Percentiles rank a stretch among this genome's conserved stretches.
Evolutionary conservation across 192 early-diverging fungal genomes (phyloP).

Genomic region (Coemansia aciculifera): DNA sequence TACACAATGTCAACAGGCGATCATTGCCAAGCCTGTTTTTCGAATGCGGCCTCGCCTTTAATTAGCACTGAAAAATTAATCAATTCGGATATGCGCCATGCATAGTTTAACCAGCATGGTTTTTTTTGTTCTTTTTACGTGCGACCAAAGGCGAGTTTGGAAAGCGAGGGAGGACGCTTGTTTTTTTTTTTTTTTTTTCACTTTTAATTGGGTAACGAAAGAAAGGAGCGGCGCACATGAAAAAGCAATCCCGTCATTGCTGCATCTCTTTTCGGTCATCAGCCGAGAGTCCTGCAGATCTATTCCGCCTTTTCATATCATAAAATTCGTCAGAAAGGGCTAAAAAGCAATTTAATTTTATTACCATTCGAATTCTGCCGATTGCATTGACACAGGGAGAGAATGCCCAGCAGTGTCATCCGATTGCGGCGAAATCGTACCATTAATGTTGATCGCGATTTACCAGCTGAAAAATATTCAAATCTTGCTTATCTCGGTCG

Average conservation of each 20-base stretch:
- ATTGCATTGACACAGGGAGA: not conserved
- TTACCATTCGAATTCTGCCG: constrained; percentile 2
- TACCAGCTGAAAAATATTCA: not conserved
- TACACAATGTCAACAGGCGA: not conserved
- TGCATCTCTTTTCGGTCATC: not conserved
- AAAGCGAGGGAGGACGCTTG: not conserved
- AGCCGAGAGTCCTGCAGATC: constrained; percentile 6
- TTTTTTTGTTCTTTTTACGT: not conserved
- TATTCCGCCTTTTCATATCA: not conserved
- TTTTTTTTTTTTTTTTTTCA: not conserved
- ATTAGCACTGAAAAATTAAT: not conserved
- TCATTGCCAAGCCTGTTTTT: not conserved
- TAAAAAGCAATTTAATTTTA: not conserved
- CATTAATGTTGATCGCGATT: not conserved
- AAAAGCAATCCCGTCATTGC: not conserved
- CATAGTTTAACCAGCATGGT: not conserved
- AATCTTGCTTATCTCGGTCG: not conserved
- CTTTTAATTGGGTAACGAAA: not conserved
- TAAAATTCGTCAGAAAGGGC: not conserved
- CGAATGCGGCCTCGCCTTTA: not conserved
- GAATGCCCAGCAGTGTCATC: not conserved
- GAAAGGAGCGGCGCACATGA: constrained; percentile 4
- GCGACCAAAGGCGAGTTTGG: not conserved
- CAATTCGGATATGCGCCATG: constrained; percentile 1
- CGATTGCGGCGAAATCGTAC: not conserved